Evolutionary conservation across 176 grass and related monocot species (phyloP).

Genomic region (Poa annua): DNA sequence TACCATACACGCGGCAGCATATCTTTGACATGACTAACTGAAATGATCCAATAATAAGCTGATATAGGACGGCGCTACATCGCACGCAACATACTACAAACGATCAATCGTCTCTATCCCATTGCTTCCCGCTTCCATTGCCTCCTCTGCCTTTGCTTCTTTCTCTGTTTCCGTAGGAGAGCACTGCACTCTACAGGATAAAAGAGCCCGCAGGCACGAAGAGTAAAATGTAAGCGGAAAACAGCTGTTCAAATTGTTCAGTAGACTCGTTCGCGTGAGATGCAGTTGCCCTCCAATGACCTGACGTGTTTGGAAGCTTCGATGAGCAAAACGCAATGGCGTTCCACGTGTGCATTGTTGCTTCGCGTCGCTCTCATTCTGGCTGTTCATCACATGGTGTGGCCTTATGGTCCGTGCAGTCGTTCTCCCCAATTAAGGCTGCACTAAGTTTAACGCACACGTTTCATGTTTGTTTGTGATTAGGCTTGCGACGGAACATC

Average conservation of each 20-base stretch:
- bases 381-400: conserved; percentile 34
- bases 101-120: background rate
- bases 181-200: no score
- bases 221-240: background rate
- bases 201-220: no score
- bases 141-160: background rate
- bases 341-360: background rate
- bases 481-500: background rate
- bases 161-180: background rate
- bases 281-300: background rate
- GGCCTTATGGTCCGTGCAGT: background rate
- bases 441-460: background rate
- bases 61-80: conserved; percentile 14
- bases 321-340: background rate
- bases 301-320: background rate
- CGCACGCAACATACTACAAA: background rate
- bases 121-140: conserved; percentile 43
- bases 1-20: background rate
- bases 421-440: background rate
- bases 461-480: background rate
- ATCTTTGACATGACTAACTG: background rate
- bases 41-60: background rate
- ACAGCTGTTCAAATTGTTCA: background rate
- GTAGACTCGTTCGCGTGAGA: background rate
- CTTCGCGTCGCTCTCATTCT: background rate